These are phyloP conservation scores for Syzygium syzygioides DNA, from an alignment of 441 rosid genomes.

Conservation along the genomic window DNA sequence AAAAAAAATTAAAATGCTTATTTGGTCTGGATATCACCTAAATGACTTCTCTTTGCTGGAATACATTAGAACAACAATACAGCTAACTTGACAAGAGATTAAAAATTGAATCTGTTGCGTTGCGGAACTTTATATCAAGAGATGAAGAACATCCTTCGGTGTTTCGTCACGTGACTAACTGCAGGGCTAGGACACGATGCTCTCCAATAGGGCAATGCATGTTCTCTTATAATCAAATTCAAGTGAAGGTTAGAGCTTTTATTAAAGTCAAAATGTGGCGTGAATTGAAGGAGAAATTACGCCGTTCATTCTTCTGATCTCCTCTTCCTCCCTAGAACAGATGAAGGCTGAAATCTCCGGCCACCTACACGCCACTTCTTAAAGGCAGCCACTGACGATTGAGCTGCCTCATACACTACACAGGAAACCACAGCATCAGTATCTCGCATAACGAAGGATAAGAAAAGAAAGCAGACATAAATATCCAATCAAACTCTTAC, in stretches of 20 bases:
- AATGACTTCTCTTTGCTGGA: not conserved
- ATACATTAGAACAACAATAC: not conserved
- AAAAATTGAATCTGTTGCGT: not conserved
- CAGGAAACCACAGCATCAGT: not conserved
- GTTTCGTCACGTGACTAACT: not conserved
- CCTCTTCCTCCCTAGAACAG: conserved; percentile 72
- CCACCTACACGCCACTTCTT: conserved; percentile 76
- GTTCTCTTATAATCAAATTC: not conserved
- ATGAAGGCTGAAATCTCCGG: conserved; percentile 58
- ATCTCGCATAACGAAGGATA: not conserved
- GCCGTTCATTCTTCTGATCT: conserved; percentile 25
- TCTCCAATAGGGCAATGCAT: not conserved
- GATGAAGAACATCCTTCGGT: not conserved
- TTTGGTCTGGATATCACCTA: not conserved
- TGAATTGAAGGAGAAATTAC: not conserved
- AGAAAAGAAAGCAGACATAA: not conserved
- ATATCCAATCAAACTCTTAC: conserved; percentile 27
- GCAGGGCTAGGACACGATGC: not conserved
- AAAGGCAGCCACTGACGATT: conserved; percentile 50
- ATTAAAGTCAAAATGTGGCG: not conserved
- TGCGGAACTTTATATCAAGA: not conserved
- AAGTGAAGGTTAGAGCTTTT: not conserved
- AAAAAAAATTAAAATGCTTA: not conserved
- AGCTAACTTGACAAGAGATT: not conserved
- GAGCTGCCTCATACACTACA: conserved; percentile 70